A percentile compares a stretch with the other conserved stretches of the same genome.
phyloP scores from a whole-genome alignment of 805 yeast genomes.

The Schwanniomyces pseudopolymorphus region DNA sequence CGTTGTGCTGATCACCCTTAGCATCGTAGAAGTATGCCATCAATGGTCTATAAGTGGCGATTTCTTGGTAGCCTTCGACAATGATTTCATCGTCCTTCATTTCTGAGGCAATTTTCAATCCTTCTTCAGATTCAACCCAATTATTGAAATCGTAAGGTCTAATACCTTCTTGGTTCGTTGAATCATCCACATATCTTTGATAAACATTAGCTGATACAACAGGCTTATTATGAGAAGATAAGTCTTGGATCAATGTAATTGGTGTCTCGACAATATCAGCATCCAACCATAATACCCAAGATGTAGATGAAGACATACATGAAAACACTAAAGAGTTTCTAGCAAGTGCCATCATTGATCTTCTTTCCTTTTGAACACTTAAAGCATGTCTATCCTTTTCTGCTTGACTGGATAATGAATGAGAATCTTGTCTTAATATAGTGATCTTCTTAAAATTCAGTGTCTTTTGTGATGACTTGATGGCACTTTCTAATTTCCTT shows the following conservation, averaged over 20 bases:
- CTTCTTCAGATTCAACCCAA: constrained; percentile 88
- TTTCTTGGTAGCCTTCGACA: constrained; percentile 90
- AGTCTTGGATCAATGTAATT: constrained; percentile 75
- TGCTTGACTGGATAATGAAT: constrained; percentile 66
- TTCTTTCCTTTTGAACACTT: constrained; percentile 81
- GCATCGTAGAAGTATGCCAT: constrained; percentile 87
- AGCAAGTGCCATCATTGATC: constrained; percentile 90
- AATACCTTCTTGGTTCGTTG: constrained; percentile 51
- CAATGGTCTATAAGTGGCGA: constrained; percentile 90
- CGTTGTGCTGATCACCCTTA: constrained; percentile 59
- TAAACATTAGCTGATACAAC: constrained; percentile 91
- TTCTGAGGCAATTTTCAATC: constrained; percentile 66
- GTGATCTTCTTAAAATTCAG: constrained; percentile 80
- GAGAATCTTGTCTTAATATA: constrained; percentile 86
- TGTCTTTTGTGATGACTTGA: constrained; percentile 67
- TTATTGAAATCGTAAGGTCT: constrained; percentile 95
- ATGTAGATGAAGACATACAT: constrained; percentile 81
- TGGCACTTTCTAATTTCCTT: constrained; percentile 67
- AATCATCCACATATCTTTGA: constrained; percentile 71
- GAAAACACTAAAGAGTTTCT: constrained; percentile 89
- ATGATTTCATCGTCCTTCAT: constrained; percentile 88
- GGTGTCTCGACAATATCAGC: constrained; percentile 93
- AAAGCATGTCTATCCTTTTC: constrained; percentile 93
- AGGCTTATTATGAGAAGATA: constrained; percentile 82
- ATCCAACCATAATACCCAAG: constrained; percentile 97